Conservation (phyloP, 2,329 filamentous ascomycete species). For the Neofusicoccum kwambonambiense region DNA sequence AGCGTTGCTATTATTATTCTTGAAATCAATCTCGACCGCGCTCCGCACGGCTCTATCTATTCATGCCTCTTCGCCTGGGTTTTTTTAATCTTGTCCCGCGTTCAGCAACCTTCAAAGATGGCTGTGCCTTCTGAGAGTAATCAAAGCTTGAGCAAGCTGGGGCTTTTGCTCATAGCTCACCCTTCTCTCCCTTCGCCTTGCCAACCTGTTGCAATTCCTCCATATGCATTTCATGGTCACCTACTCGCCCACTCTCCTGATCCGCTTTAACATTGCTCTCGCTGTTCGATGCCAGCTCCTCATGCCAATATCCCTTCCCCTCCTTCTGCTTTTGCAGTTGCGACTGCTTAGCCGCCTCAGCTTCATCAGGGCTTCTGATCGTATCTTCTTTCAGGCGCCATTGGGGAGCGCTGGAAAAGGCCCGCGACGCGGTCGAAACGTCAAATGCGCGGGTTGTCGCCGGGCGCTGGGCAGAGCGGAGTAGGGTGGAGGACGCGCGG, state of each 20-base stretch:
- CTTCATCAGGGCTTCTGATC: conserved; percentile 36
- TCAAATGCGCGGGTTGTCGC: background rate
- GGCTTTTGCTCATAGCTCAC: background rate
- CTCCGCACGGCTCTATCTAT: too few relatives aligned
- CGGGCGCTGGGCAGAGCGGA: background rate
- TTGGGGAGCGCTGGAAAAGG: conserved; percentile 32
- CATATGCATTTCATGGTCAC: conserved; percentile 43
- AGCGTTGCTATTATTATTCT: background rate
- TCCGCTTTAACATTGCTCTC: conserved; percentile 41
- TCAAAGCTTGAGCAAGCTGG: background rate
- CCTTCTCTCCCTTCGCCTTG: conserved; percentile 41
- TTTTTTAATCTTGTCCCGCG: too few relatives aligned
- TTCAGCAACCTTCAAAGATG: too few relatives aligned
- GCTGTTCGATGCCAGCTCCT: conserved; percentile 41
- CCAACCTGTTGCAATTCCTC: conserved; percentile 45
- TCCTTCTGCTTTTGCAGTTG: conserved; percentile 44
- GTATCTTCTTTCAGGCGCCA: conserved; percentile 42
- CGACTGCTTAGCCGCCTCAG: conserved; percentile 45
- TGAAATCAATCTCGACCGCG: background rate
- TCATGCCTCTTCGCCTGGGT: too few relatives aligned
- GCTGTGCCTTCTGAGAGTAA: too few relatives aligned
- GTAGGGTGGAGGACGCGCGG: background rate
- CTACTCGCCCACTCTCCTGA: conserved; percentile 32
- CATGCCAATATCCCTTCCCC: conserved; percentile 44
- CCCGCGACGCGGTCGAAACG: conserved; percentile 15